These are phyloP conservation scores for Tetrahymena malaccensis DNA, from an alignment of 73 alveolate species.

Conservation along the genomic window DNA sequence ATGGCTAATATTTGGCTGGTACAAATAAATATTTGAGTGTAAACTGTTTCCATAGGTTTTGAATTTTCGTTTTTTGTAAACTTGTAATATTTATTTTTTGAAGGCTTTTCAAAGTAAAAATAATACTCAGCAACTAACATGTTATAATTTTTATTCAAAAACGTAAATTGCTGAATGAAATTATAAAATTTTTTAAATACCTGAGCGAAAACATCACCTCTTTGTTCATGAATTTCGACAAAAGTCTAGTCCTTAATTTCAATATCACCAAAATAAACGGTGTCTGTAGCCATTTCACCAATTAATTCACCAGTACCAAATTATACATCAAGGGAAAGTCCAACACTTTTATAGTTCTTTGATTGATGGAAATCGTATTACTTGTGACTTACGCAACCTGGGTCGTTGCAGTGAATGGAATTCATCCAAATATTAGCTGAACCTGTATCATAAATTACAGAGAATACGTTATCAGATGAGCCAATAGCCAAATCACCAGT, in stretches of 20 bases:
- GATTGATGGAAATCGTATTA: constrained; percentile 44
- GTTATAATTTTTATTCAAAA: not conserved
- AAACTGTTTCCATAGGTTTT: no score
- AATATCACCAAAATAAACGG: constrained; percentile 50
- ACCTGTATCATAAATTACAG: constrained; percentile 79
- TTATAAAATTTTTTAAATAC: not conserved
- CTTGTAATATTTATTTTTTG: not conserved
- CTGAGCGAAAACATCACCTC: constrained; percentile 55
- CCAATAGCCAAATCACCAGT: constrained; percentile 60
- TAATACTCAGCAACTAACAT: not conserved
- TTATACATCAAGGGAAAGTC: constrained; percentile 29
- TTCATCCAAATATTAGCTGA: constrained; percentile 59
- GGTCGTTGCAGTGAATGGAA: constrained; percentile 49
- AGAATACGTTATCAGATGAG: constrained; percentile 43
- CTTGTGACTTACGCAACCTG: constrained; percentile 41
- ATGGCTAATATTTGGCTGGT: no score
- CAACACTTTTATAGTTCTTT: constrained; percentile 13
- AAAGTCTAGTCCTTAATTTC: constrained; percentile 46
- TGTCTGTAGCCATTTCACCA: constrained; percentile 53
- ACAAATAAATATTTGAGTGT: no score
- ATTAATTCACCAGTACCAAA: constrained; percentile 60
- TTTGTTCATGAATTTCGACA: constrained; percentile 66
- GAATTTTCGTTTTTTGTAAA: no score
- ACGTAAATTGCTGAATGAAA: not conserved
- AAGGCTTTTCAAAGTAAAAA: not conserved